Percentiles rank a stretch among this genome's conserved stretches.
Conservation (phyloP, 1,139 yeast species). For the Kluyveromyces marxianus region DNA sequence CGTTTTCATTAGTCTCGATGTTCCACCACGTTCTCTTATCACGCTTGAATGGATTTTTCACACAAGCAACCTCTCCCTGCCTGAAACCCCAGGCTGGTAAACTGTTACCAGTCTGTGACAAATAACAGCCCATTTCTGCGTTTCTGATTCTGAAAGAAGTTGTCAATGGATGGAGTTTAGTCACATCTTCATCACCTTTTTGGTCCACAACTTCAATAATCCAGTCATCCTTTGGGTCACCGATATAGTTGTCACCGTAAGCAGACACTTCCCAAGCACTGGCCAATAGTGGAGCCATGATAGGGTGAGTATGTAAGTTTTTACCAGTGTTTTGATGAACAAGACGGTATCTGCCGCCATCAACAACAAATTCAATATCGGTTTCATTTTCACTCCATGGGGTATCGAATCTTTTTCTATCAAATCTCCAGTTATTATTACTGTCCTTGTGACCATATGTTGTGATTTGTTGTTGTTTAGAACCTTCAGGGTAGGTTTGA, state of each 20-base stretch:
- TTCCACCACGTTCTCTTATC: slow-evolving; percentile 99
- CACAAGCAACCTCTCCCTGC: slow-evolving; percentile 93
- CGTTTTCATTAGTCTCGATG: slow-evolving; percentile 77
- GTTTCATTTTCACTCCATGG: slow-evolving; percentile 45
- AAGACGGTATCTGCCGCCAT: slow-evolving; percentile 72
- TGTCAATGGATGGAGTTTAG: slow-evolving; percentile 75
- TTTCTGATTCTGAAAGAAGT: slow-evolving; percentile 74
- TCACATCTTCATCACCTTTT: slow-evolving; percentile 58
- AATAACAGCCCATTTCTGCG: slow-evolving; percentile 67
- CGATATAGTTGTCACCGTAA: slow-evolving; percentile 80
- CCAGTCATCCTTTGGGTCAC: slow-evolving; percentile 95
- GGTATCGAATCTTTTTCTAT: slow-evolving; percentile 59
- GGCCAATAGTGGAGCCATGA: slow-evolving; percentile 73
- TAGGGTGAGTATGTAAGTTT: slow-evolving; percentile 82
- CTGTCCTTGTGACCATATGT: slow-evolving; percentile 88
- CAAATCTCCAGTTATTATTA: slow-evolving; percentile 86
- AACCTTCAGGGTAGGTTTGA: slow-evolving; percentile 91
- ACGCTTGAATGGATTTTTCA: slow-evolving; percentile 64
- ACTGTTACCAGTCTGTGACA: slow-evolving; percentile 70
- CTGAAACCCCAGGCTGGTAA: slow-evolving; percentile 98
- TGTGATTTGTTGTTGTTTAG: slow-evolving; percentile 93
- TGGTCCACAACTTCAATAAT: slow-evolving; percentile 79
- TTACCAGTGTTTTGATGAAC: slow-evolving; percentile 78
- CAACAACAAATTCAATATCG: slow-evolving; percentile 50
- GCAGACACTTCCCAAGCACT: slow-evolving; percentile 80